A percentile compares a stretch with the other conserved stretches of the same genome.
phyloP scores from a whole-genome alignment of 371 early-diverging fungal genomes.

The Rhizomucor miehei region DNA sequence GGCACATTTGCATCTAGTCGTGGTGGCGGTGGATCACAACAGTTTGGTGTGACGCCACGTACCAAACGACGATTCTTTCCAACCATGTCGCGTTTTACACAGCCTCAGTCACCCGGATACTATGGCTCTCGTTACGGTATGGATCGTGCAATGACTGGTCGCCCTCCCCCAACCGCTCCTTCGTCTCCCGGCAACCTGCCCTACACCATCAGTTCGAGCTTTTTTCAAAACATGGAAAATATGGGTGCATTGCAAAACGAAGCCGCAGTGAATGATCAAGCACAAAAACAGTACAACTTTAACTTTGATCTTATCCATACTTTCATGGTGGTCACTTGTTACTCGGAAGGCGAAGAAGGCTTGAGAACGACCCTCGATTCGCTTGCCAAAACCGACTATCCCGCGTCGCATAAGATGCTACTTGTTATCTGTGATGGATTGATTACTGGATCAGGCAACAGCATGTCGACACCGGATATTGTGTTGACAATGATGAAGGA shows the following conservation, averaged over 20 bases:
- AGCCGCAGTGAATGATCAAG: conserved; percentile 16
- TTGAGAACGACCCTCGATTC: conserved; percentile 88
- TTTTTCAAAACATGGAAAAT: conserved; percentile 11
- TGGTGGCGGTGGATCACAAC: not conserved
- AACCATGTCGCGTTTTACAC: conserved; percentile 45
- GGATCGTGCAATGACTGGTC: not conserved
- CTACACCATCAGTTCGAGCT: conserved; percentile 15
- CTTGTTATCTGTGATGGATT: conserved; percentile 82
- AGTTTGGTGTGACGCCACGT: conserved; percentile 6
- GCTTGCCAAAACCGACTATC: conserved; percentile 80
- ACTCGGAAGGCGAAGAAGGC: conserved; percentile 84
- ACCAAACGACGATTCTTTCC: conserved; percentile 33
- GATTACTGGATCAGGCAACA: conserved; percentile 71
- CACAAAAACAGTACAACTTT: conserved; percentile 39
- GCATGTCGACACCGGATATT: conserved; percentile 67
- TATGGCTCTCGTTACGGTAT: not conserved
- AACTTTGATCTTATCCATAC: conserved; percentile 50
- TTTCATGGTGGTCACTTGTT: conserved; percentile 71
- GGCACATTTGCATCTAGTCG: conserved; percentile 1
- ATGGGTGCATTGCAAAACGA: conserved; percentile 8
- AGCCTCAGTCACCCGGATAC: conserved; percentile 20
- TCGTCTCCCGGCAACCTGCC: conserved; percentile 11
- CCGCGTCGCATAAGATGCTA: conserved; percentile 78
- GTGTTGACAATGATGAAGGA: conserved; percentile 74
- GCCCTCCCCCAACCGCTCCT: conserved; percentile 5